Conservation (phyloP, 805 yeast species). For the Pichia deserticola region DNA sequence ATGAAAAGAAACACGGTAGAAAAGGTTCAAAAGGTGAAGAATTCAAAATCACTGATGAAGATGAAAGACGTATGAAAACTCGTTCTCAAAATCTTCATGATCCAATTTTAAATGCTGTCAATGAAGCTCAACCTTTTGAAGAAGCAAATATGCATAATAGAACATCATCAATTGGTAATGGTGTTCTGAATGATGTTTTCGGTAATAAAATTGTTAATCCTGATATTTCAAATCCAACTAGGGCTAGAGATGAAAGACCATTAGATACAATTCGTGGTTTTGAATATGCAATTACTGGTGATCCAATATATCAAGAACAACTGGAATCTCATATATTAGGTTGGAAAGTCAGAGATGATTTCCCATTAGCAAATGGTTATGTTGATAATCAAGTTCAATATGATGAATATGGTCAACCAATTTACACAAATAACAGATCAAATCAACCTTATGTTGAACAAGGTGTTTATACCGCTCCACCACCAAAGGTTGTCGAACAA, state of each 20-base stretch:
- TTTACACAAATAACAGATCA: conserved; percentile 23
- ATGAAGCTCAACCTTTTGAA: conserved; percentile 94
- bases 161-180: conserved; percentile 30
- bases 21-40: conserved; percentile 15
- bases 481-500: conserved; percentile 36
- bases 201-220: conserved; percentile 74
- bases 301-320: conserved; percentile 67
- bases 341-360: conserved; percentile 78
- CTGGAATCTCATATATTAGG: conserved; percentile 75
- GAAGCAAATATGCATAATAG: conserved; percentile 35
- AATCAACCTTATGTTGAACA: conserved; percentile 18
- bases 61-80: conserved; percentile 48
- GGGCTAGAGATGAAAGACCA: conserved; percentile 93
- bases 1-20: conserved; percentile 8
- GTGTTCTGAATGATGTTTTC: conserved; percentile 67
- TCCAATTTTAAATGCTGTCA: conserved; percentile 89
- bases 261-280: conserved; percentile 90
- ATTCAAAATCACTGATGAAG: conserved; percentile 41
- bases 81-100: conserved; percentile 71
- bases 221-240: conserved; percentile 88
- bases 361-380: conserved; percentile 43
- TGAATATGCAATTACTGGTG: conserved; percentile 93
- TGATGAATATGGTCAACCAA: conserved; percentile 33
- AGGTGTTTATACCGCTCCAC: conserved; percentile 42
- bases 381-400: conserved; percentile 26